Evolutionary conservation across 1,284 basidiomycete genomes (phyloP).

Genomic region (Cutaneotrichosporon dermatis): DNA sequence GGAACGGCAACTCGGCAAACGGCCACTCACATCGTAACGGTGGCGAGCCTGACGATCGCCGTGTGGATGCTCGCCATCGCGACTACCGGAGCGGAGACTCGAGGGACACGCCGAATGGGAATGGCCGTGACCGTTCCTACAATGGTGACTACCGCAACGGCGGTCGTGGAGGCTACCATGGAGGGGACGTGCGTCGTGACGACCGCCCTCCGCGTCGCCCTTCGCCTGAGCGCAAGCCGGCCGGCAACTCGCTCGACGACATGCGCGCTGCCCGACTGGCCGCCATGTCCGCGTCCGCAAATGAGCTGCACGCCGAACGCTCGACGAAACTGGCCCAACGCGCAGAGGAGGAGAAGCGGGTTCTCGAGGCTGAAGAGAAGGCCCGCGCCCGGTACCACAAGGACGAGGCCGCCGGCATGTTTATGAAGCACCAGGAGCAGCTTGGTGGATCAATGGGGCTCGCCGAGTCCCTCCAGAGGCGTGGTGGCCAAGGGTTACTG

Average conservation of each 20-base stretch:
- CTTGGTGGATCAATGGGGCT: constrained; percentile 35
- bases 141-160: constrained; percentile 5
- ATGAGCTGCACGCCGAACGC: constrained; percentile 50
- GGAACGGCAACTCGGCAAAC: not conserved
- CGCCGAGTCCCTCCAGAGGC: constrained; percentile 39
- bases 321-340: constrained; percentile 34
- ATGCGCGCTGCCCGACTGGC: constrained; percentile 79
- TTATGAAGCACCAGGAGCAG: constrained; percentile 44
- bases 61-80: too few relatives aligned
- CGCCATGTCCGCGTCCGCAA: constrained; percentile 74
- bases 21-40: not conserved
- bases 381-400: constrained; percentile 40
- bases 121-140: not conserved
- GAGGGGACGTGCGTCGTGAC: constrained; percentile 29
- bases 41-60: too few relatives aligned
- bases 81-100: not conserved
- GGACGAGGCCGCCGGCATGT: constrained; percentile 41
- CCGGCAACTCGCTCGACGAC: constrained; percentile 45
- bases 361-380: constrained; percentile 33
- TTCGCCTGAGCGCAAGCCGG: constrained; percentile 20
- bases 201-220: constrained; percentile 17
- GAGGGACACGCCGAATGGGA: not conserved
- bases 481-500: constrained; percentile 44
- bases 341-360: constrained; percentile 31
- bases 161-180: constrained; percentile 8